phyloP scores from a whole-genome alignment of 192 early-diverging fungal genomes.

The Lunasporangiospora selenospora region DNA sequence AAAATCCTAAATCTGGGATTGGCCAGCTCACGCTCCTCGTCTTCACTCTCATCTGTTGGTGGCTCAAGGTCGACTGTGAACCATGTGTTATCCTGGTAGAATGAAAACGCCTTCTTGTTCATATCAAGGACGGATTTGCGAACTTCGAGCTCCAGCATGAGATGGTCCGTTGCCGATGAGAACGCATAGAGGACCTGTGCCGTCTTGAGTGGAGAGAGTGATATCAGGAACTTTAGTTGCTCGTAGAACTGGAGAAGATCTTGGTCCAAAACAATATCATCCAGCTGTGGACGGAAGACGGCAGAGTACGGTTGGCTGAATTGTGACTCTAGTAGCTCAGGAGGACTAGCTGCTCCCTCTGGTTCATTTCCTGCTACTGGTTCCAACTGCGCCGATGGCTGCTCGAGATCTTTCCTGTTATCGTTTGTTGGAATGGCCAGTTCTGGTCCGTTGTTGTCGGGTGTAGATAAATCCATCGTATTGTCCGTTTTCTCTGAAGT shows the following conservation, averaged over 20 bases:
- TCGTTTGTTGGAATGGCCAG: no score
- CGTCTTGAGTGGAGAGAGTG: constrained; percentile 42
- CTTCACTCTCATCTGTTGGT: constrained; percentile 7
- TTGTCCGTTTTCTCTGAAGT: no score
- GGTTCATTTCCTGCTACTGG: no score
- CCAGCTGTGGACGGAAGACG: constrained; percentile 36
- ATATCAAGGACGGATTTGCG: constrained; percentile 31
- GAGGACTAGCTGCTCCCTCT: no score
- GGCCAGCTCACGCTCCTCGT: constrained; percentile 19
- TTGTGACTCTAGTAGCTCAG: neutral
- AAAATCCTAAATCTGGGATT: constrained; percentile 28
- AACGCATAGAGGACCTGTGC: constrained; percentile 44
- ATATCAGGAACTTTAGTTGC: constrained; percentile 41
- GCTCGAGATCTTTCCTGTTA: no score
- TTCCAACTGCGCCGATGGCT: no score
- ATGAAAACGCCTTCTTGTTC: constrained; percentile 39
- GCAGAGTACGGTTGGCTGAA: neutral
- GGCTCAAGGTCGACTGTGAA: constrained; percentile 40
- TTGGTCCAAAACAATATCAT: constrained; percentile 42
- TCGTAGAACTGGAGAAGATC: constrained; percentile 43
- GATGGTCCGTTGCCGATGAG: constrained; percentile 39
- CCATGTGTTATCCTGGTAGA: constrained; percentile 49
- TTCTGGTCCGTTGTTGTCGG: no score
- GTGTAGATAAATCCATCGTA: no score
- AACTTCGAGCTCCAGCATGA: constrained; percentile 27